phyloP scores from a whole-genome alignment of 1,139 yeast species.

The Schizosaccharomyces versatilis region DNA sequence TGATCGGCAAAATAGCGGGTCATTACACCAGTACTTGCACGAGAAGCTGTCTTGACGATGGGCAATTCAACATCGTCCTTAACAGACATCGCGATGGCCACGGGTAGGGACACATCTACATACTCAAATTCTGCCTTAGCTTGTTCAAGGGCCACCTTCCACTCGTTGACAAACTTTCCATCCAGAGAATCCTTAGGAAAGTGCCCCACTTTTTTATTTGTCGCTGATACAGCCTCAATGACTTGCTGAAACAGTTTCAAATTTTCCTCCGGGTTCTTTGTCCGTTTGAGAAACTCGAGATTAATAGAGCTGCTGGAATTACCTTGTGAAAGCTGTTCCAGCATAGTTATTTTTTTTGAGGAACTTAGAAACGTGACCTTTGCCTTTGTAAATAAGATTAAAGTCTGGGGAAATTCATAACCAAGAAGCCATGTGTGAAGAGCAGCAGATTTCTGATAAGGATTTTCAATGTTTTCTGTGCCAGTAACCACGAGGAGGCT shows the following conservation, averaged over 20 bases:
- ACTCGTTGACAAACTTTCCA: constrained; percentile 66
- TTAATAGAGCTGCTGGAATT: constrained; percentile 17
- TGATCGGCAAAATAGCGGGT: constrained; percentile 57
- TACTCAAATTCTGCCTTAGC: constrained; percentile 24
- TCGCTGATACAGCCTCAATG: constrained; percentile 23
- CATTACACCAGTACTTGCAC: constrained; percentile 62
- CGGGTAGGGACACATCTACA: constrained; percentile 36
- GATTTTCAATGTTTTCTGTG: constrained; percentile 66
- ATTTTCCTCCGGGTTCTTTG: constrained; percentile 62
- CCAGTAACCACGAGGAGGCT: constrained; percentile 55
- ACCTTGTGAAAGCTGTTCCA: constrained; percentile 20
- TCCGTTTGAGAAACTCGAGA: constrained; percentile 54
- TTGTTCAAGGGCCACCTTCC: constrained; percentile 23
- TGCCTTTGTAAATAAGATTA: constrained; percentile 39
- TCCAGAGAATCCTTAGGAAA: constrained; percentile 52
- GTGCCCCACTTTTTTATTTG: constrained; percentile 31
- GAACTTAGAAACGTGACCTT: constrained; percentile 53
- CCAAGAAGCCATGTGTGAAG: constrained; percentile 75
- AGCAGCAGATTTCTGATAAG: constrained; percentile 73
- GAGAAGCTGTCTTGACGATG: constrained; percentile 42
- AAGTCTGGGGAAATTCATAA: constrained; percentile 85
- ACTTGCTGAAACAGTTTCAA: constrained; percentile 41
- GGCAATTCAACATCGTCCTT: constrained; percentile 61
- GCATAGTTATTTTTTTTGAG: constrained; percentile 18
- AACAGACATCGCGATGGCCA: constrained; percentile 40